phyloP scores from a whole-genome alignment of 2,329 filamentous ascomycete species.

The Capronia coronata region DNA sequence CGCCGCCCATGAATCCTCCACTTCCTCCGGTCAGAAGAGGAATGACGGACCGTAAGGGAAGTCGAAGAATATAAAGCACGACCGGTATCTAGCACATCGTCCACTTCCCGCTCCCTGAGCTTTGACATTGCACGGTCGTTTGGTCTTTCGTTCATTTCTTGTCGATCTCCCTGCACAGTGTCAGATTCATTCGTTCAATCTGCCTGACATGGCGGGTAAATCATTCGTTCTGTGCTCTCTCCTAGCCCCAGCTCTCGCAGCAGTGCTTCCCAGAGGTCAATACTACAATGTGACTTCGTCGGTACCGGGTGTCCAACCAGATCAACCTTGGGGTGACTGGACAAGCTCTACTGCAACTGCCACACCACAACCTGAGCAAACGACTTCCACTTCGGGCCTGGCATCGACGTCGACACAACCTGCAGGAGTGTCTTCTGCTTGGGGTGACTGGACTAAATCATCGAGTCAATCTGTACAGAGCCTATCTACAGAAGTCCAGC shows the following conservation, averaged over 20 bases:
- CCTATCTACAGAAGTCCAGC: not conserved
- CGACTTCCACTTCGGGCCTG: not conserved
- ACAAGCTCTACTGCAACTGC: not conserved
- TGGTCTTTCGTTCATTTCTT: not conserved
- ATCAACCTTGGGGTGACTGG: conserved; percentile 10
- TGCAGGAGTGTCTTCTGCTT: conserved; percentile 1
- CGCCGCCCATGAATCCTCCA: too few relatives aligned
- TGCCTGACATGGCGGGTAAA: conserved; percentile 14
- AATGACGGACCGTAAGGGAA: too few relatives aligned
- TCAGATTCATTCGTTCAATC: conserved; percentile 14
- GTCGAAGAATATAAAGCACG: not conserved
- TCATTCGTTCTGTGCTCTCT: conserved; percentile 21
- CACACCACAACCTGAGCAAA: not conserved
- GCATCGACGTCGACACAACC: not conserved
- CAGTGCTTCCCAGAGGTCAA: conserved; percentile 16
- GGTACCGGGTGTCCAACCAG: not conserved
- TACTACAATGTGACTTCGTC: not conserved
- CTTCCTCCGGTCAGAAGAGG: not conserved
- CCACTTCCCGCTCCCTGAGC: not conserved
- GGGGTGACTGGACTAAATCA: not conserved
- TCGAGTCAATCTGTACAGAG: not conserved
- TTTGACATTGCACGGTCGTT: not conserved
- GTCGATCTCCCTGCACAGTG: not conserved
- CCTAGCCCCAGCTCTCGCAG: conserved; percentile 15
- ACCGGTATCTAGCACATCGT: not conserved